Evolutionary conservation across 2,329 filamentous ascomycete genomes (phyloP).

Genomic region (Sporothrix globosa): DNA sequence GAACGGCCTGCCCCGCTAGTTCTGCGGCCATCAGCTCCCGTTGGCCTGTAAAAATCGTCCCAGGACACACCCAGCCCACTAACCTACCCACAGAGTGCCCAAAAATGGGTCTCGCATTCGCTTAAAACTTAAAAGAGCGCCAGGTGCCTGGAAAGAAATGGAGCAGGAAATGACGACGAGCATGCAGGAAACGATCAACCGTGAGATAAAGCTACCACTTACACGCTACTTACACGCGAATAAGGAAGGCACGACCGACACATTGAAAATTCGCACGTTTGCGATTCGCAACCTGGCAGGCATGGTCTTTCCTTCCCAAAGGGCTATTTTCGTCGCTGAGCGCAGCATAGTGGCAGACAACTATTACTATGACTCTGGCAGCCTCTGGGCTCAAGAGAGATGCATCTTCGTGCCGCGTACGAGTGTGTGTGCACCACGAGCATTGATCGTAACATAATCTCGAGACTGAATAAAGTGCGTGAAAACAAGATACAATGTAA

Average conservation of each 20-base stretch:
- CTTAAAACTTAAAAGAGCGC: neutral
- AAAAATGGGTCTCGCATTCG: conserved; percentile 19
- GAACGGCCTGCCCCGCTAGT: conserved; percentile 16
- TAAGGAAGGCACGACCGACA: conserved; percentile 3
- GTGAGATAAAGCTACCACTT: neutral
- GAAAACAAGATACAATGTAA: neutral
- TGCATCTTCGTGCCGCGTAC: neutral
- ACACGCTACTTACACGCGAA: conserved; percentile 14
- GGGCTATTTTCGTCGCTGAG: neutral
- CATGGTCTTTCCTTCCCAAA: neutral
- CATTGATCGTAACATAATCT: neutral
- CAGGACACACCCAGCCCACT: neutral
- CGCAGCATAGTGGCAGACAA: neutral
- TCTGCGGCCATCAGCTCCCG: neutral
- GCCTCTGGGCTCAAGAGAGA: neutral
- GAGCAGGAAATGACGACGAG: neutral
- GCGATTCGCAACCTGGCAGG: neutral
- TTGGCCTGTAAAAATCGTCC: neutral
- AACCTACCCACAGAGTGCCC: neutral
- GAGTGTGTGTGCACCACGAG: neutral
- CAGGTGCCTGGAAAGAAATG: neutral
- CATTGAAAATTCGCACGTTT: neutral
- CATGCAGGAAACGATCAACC: neutral
- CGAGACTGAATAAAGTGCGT: neutral
- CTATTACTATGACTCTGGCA: neutral